Conservation (phyloP, 2,329 filamentous ascomycete species). For the Colletotrichum incanum region DNA sequence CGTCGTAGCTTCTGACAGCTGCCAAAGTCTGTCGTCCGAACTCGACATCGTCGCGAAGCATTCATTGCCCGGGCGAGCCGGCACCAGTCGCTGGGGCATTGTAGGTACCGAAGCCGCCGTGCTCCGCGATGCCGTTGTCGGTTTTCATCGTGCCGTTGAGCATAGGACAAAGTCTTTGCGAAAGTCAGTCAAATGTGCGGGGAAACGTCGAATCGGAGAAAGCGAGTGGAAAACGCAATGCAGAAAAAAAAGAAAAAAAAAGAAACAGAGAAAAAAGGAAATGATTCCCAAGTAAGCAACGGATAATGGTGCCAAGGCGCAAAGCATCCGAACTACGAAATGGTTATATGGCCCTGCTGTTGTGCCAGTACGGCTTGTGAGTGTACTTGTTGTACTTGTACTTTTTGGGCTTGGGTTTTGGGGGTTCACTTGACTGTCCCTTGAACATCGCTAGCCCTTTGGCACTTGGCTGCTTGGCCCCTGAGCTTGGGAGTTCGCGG, state of each 20-base stretch:
- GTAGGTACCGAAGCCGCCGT: conserved; percentile 73
- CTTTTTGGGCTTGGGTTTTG: conserved; percentile 28
- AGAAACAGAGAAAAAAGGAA: conserved; percentile 42
- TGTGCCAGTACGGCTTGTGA: conserved; percentile 37
- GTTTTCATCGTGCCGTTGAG: conserved; percentile 86
- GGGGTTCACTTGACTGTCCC: conserved; percentile 25
- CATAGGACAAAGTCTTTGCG: conserved; percentile 81
- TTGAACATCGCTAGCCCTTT: conserved; percentile 19
- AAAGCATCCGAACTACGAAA: conserved; percentile 16
- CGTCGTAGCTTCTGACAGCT: conserved; percentile 13
- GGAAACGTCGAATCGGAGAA: conserved; percentile 16
- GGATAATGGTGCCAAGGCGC: conserved; percentile 45
- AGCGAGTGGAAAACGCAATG: conserved; percentile 8
- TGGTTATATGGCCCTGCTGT: conserved; percentile 23
- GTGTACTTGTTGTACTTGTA: conserved; percentile 44
- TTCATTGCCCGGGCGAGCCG: conserved; percentile 51
- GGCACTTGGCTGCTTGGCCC: neutral
- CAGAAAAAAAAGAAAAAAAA: conserved; percentile 32
- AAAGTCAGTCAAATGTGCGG: conserved; percentile 48
- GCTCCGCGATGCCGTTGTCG: conserved; percentile 69
- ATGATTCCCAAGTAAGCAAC: conserved; percentile 44
- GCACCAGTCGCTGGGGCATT: conserved; percentile 55
- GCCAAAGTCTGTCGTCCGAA: conserved; percentile 15
- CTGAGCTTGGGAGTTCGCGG: neutral
- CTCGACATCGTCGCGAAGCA: neutral